Evolutionary conservation across 352 stramenopile species (phyloP).

Genomic region (Elongisporangium undulatum): DNA sequence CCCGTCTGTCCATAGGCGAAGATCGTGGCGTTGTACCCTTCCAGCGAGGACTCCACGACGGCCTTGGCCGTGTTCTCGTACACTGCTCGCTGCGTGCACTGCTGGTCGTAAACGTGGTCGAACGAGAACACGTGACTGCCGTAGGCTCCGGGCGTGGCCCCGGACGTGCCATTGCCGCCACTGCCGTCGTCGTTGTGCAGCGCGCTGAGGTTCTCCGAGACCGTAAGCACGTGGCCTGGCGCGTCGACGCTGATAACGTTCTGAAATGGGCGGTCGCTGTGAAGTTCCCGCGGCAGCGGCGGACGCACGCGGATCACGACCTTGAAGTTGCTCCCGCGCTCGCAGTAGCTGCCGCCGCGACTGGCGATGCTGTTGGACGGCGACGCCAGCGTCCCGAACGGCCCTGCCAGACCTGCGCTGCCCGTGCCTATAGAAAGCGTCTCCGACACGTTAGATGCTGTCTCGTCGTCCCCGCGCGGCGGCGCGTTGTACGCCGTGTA

Average conservation of each 20-base stretch:
- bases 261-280: conserved; percentile 86
- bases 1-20: conserved; percentile 91
- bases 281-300: conserved; percentile 82
- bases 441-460: conserved; percentile 52
- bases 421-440: conserved; percentile 26
- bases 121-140: conserved; percentile 92
- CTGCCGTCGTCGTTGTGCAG: conserved; percentile 26
- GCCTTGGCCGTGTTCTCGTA: conserved; percentile 93
- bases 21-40: conserved; percentile 91
- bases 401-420: conserved; percentile 4
- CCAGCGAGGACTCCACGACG: conserved; percentile 90
- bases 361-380: conserved; percentile 29
- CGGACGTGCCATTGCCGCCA: conserved; percentile 5
- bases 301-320: conserved; percentile 92
- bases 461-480: conserved; percentile 46
- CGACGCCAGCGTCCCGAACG: conserved; percentile 20
- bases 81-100: conserved; percentile 86
- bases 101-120: conserved; percentile 93
- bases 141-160: conserved; percentile 38
- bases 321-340: conserved; percentile 85
- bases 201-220: conserved; percentile 82
- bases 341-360: conserved; percentile 25
- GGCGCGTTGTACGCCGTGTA: conserved; percentile 42
- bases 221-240: conserved; percentile 81
- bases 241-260: conserved; percentile 89